phyloP scores from a whole-genome alignment of 352 stramenopile genomes.

The Thalassiosira hispida region DNA sequence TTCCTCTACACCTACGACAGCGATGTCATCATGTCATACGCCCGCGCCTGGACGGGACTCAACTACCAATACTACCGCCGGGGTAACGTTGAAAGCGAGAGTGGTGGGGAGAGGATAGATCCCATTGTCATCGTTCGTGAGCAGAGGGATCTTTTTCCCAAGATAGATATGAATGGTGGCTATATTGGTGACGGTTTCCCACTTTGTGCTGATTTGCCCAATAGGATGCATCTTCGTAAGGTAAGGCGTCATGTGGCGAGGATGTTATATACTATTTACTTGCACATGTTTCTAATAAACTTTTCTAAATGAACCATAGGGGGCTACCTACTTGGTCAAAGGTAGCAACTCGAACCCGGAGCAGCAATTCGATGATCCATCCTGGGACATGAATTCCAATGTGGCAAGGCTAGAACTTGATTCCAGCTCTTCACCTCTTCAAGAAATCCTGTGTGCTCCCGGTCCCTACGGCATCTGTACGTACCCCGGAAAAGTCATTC shows the following conservation, averaged over 20 bases:
- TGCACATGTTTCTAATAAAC: not conserved
- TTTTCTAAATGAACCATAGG: slow-evolving; percentile 20
- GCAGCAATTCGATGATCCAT: slow-evolving; percentile 8
- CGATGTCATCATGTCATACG: slow-evolving; percentile 69
- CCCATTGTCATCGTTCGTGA: slow-evolving; percentile 5
- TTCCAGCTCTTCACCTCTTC: slow-evolving; percentile 29
- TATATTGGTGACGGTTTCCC: slow-evolving; percentile 72
- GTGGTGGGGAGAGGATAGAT: slow-evolving; percentile 9
- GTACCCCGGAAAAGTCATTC: slow-evolving; percentile 53
- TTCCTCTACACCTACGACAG: slow-evolving; percentile 62
- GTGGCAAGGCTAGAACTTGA: slow-evolving; percentile 15
- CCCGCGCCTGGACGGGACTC: slow-evolving; percentile 74
- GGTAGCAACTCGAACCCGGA: slow-evolving; percentile 27
- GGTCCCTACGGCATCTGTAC: slow-evolving; percentile 38
- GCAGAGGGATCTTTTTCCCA: slow-evolving; percentile 69
- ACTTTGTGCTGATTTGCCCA: slow-evolving; percentile 60
- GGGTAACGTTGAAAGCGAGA: slow-evolving; percentile 14
- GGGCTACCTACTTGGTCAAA: slow-evolving; percentile 56
- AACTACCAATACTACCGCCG: not conserved
- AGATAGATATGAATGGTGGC: slow-evolving; percentile 50
- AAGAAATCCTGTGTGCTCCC: slow-evolving; percentile 50
- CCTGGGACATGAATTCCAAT: slow-evolving; percentile 3
- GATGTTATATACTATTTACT: not conserved
- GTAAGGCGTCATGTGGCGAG: not conserved
- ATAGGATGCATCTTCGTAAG: slow-evolving; percentile 14